These are phyloP conservation scores for Geotrichum phurueaensis DNA, from an alignment of 1,139 yeast species.

Conservation along the genomic window DNA sequence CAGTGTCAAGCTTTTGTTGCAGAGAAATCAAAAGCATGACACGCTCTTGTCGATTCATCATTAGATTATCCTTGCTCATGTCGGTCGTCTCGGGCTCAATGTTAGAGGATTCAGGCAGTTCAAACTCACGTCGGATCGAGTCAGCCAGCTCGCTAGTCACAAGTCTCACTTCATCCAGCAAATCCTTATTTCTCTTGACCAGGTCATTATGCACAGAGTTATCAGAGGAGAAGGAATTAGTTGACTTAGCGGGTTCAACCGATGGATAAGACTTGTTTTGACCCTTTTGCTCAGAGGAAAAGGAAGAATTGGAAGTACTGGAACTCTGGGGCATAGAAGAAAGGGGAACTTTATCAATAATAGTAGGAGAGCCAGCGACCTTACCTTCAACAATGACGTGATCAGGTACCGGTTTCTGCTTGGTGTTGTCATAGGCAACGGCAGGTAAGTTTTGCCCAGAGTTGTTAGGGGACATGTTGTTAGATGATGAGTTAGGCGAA, in stretches of 20 bases:
- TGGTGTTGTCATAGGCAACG: background rate
- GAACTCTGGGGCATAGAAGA: no score
- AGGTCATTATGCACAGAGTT: background rate
- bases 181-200: constrained; percentile 8
- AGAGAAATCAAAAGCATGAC: constrained; percentile 28
- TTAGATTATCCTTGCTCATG: constrained; percentile 21
- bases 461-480: constrained; percentile 5
- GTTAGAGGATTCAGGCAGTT: constrained; percentile 20
- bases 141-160: constrained; percentile 38
- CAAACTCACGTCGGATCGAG: constrained; percentile 35
- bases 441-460: constrained; percentile 4
- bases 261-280: no score
- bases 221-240: background rate
- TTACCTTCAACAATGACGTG: no score
- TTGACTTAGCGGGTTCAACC: no score
- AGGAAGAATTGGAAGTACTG: no score
- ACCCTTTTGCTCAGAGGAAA: no score
- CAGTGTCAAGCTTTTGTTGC: constrained; percentile 32
- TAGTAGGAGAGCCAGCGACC: background rate
- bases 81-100: constrained; percentile 15
- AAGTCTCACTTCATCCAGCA: constrained; percentile 34
- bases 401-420: background rate
- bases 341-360: no score
- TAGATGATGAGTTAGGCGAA: constrained; percentile 7
- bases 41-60: constrained; percentile 18